Evolutionary conservation across 2,329 filamentous ascomycete species (phyloP).

Genomic region (Ramularia collo-cygni): DNA sequence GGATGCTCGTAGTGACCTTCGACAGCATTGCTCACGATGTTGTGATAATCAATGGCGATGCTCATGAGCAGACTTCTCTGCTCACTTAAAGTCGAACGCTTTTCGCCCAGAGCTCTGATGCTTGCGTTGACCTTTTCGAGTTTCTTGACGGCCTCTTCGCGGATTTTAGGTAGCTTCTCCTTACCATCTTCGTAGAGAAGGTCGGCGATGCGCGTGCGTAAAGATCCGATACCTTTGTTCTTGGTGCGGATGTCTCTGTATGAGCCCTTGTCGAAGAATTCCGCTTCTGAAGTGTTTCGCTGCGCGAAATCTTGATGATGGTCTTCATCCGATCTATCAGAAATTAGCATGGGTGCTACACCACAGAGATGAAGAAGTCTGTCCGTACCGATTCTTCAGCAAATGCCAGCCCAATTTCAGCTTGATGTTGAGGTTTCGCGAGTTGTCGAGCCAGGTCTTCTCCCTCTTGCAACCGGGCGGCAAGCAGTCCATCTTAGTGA

Average conservation of each 20-base stretch:
- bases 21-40: slow-evolving; percentile 40
- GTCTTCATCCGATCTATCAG: slow-evolving; percentile 24
- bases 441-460: slow-evolving; percentile 33
- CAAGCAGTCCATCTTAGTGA: slow-evolving; percentile 51
- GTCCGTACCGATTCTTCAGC: slow-evolving; percentile 45
- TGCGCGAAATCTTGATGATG: slow-evolving; percentile 31
- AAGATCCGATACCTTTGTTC: no score
- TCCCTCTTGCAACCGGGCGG: slow-evolving; percentile 36
- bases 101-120: slow-evolving; percentile 37
- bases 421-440: slow-evolving; percentile 34
- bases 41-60: slow-evolving; percentile 41
- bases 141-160: slow-evolving; percentile 28
- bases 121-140: slow-evolving; percentile 21
- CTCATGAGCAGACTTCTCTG: slow-evolving; percentile 45
- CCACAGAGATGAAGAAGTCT: neutral
- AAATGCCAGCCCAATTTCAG: slow-evolving; percentile 49
- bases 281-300: slow-evolving; percentile 34
- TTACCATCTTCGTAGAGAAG: slow-evolving; percentile 38
- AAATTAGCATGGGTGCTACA: neutral
- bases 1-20: slow-evolving; percentile 47
- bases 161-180: slow-evolving; percentile 31
- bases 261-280: slow-evolving; percentile 31
- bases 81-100: slow-evolving; percentile 40
- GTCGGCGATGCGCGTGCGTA: slow-evolving; percentile 44
- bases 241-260: slow-evolving; percentile 40